Evolutionary conservation across 2,329 filamentous ascomycete species (phyloP), one percentile per base, ranked within the genome.

Genomic region (Xylaria sp.): DNA sequence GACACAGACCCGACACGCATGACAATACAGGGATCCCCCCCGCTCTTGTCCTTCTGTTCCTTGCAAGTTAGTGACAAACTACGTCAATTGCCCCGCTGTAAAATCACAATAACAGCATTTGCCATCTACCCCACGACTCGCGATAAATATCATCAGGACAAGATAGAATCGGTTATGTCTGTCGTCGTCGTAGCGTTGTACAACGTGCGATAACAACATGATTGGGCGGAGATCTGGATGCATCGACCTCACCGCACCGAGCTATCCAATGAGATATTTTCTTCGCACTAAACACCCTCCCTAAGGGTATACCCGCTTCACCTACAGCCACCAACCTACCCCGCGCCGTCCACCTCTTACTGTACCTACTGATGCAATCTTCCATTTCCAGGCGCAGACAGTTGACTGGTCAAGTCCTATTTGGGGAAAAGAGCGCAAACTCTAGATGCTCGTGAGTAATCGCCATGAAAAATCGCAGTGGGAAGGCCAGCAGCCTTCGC

Each of bases 71-170:
- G 71, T 69, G 70, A 72, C 56, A 8, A 60, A 52, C 67, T 74
- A 74, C 73, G 73, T 74, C 73, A 74, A 71, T 71, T 62, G 64
- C 70, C 69, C 60, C 62, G 60, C 63, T 59, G 20, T 66, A 43
- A 63, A 45, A 23, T 50, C 59, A 53, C 36, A 36, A 30, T 32
- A 39, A 12, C 50, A 41, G n/a, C 25, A 66, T 50, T 45, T 53
- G 18, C 63, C 34, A 39, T 13, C 39, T 13, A 46, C 39, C 48
- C 34, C 50, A 55, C 59, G 60, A 55, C 63, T 46, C 62, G 43
- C 65, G 60, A 20, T 53, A 34, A 53, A 53, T 25, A 55, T 36
- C 10, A 36, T 52, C 53, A 41, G 59, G 46, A 59, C 39, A 50
- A 28, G 36, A 60, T 45, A 43, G 39, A 60, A 53, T 23, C n/a